Evolutionary conservation across 2,329 filamentous ascomycete species (phyloP).

Genomic region (Trichophyton mentagrophytes): DNA sequence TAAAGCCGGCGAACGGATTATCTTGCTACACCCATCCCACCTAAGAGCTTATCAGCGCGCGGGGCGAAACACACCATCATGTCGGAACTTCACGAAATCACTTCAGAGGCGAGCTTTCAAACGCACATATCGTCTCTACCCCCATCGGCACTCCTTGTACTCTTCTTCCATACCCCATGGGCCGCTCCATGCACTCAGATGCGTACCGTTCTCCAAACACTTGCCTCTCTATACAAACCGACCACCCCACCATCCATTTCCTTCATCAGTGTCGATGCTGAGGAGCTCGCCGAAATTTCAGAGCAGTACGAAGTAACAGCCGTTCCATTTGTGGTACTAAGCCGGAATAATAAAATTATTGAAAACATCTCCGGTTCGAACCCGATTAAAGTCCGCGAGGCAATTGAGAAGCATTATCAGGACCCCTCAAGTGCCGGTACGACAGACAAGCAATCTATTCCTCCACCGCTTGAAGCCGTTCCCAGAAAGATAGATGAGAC

Average conservation of each 20-base stretch:
- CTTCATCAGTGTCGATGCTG: constrained; percentile 87
- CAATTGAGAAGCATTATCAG: constrained; percentile 70
- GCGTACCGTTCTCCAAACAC: constrained; percentile 69
- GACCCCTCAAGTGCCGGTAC: constrained; percentile 24
- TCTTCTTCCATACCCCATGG: constrained; percentile 96
- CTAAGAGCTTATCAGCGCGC: not conserved
- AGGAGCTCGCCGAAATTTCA: constrained; percentile 82
- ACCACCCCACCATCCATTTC: constrained; percentile 53
- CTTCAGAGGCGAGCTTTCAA: constrained; percentile 60
- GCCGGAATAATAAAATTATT: constrained; percentile 60
- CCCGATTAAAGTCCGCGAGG: constrained; percentile 67
- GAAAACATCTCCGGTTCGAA: constrained; percentile 86
- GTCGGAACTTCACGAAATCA: constrained; percentile 67
- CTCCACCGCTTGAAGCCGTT: constrained; percentile 28
- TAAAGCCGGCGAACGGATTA: not conserved
- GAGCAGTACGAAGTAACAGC: constrained; percentile 90
- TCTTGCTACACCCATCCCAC: not conserved
- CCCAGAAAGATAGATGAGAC: constrained; percentile 22
- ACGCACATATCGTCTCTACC: constrained; percentile 54
- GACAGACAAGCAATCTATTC: constrained; percentile 24
- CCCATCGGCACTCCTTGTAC: constrained; percentile 59
- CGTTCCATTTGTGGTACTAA: constrained; percentile 79
- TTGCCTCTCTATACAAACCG: constrained; percentile 73
- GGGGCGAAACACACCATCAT: constrained; percentile 34
- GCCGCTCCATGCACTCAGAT: constrained; percentile 93